phyloP scores from a whole-genome alignment of 2,329 filamentous ascomycete species.

The Tolypocladium ophioglossoides region DNA sequence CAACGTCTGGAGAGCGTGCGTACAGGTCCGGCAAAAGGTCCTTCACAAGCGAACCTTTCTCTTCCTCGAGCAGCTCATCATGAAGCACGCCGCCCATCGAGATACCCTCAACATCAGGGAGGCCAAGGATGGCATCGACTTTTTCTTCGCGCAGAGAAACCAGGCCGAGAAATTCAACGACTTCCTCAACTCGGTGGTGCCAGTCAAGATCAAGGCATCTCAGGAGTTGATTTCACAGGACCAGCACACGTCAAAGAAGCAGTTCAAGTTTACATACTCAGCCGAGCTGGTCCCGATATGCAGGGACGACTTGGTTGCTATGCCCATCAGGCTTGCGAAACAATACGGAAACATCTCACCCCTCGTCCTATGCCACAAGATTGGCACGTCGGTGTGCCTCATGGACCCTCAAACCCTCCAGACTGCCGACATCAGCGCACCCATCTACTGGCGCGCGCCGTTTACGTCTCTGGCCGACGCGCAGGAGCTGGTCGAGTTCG shows the following conservation, averaged over 20 bases:
- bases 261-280: constrained; percentile 91
- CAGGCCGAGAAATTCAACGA: constrained; percentile 89
- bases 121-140: constrained; percentile 89
- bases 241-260: constrained; percentile 79
- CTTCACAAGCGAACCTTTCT: constrained; percentile 74
- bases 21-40: constrained; percentile 95
- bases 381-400: constrained; percentile 83
- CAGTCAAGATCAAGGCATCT: constrained; percentile 64
- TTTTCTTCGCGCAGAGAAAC: constrained; percentile 84
- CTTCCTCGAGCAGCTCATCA: constrained; percentile 81
- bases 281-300: constrained; percentile 87
- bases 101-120: constrained; percentile 99
- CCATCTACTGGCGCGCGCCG: constrained; percentile 83
- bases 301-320: constrained; percentile 91
- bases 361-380: constrained; percentile 72
- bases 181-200: constrained; percentile 73
- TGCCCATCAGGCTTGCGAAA: constrained; percentile 83
- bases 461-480: constrained; percentile 79
- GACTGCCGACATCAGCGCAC: constrained; percentile 71
- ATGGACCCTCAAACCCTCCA: constrained; percentile 87
- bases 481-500: constrained; percentile 79
- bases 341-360: constrained; percentile 81
- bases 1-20: constrained; percentile 87
- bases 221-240: constrained; percentile 89
- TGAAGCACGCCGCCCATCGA: constrained; percentile 84